These are phyloP conservation scores for Inonotus obliquus DNA, from an alignment of 1,284 basidiomycete species.

Conservation along the genomic window DNA sequence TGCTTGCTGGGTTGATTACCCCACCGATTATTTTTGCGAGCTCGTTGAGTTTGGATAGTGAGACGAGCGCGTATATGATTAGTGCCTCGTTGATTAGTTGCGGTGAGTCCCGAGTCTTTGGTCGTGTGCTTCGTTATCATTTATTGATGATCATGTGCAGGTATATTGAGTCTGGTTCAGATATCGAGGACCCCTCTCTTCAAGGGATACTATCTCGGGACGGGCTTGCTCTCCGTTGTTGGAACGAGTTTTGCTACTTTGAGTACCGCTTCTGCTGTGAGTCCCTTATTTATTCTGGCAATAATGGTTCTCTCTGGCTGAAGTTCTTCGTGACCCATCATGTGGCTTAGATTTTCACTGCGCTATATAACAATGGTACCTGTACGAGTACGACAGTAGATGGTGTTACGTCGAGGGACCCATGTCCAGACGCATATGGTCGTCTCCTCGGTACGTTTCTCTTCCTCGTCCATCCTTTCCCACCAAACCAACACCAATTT, in stretches of 20 bases:
- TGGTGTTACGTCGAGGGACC: constrained; percentile 52
- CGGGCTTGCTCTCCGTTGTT: constrained; percentile 79
- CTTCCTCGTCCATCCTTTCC: background rate
- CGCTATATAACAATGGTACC: constrained; percentile 76
- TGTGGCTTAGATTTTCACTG: constrained; percentile 47
- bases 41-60: constrained; percentile 49
- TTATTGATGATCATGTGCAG: constrained; percentile 29
- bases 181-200: constrained; percentile 65
- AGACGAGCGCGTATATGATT: constrained; percentile 73
- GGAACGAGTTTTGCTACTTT: constrained; percentile 83
- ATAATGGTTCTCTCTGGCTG: background rate
- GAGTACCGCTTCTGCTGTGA: constrained; percentile 64
- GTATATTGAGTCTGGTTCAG: constrained; percentile 70
- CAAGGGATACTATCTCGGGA: constrained; percentile 63
- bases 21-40: constrained; percentile 81
- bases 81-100: constrained; percentile 76
- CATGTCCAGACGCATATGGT: constrained; percentile 81
- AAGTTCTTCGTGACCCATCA: background rate
- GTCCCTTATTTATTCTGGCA: constrained; percentile 21
- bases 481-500: background rate
- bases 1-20: constrained; percentile 72
- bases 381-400: constrained; percentile 61
- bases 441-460: constrained; percentile 57
- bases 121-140: background rate
- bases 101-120: constrained; percentile 39